Percentiles rank a stretch among this genome's conserved stretches.
phyloP scores from a whole-genome alignment of 139 green algal species.

The Mesotaenium endlicherianum region DNA sequence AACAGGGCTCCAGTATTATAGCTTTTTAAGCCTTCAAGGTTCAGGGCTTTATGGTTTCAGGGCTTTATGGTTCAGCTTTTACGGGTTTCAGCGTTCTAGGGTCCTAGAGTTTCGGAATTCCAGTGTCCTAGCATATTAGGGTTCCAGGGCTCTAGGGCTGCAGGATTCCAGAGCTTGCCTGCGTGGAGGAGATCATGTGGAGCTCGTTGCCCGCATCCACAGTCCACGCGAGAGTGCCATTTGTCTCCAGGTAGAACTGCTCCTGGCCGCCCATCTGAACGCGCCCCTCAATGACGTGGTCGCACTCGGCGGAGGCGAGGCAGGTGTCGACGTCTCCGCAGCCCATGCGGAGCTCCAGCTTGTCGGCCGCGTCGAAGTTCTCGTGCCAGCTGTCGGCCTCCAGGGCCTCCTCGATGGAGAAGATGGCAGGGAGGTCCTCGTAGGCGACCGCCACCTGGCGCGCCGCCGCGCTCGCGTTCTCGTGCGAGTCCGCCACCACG shows the following conservation, averaged over 20 bases:
- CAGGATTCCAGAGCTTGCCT: slow-evolving; percentile 61
- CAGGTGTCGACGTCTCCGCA: slow-evolving; percentile 68
- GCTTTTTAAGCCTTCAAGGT: too few relatives aligned
- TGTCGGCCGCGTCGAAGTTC: background rate
- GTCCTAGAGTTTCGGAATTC: too few relatives aligned
- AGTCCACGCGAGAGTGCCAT: slow-evolving; percentile 74
- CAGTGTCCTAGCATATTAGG: too few relatives aligned
- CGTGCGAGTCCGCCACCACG: slow-evolving; percentile 78
- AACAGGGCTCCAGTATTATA: too few relatives aligned
- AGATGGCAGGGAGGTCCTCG: slow-evolving; percentile 79
- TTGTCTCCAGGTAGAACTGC: slow-evolving; percentile 98
- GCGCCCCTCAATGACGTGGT: slow-evolving; percentile 62
- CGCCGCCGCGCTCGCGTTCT: slow-evolving; percentile 66
- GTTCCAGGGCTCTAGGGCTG: too few relatives aligned
- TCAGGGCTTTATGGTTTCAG: too few relatives aligned
- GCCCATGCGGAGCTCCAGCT: slow-evolving; percentile 9
- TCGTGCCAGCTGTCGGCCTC: slow-evolving; percentile 57
- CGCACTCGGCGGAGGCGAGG: slow-evolving; percentile 51
- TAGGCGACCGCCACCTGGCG: slow-evolving; percentile 79
- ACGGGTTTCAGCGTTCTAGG: too few relatives aligned
- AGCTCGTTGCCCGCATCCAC: slow-evolving; percentile 79
- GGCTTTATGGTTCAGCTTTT: too few relatives aligned
- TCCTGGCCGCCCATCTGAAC: slow-evolving; percentile 80
- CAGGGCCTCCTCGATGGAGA: slow-evolving; percentile 87
- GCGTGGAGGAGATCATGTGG: slow-evolving; percentile 71